Conservation (phyloP, 179 eudicot genomes). For the Patellifolia procumbens region DNA sequence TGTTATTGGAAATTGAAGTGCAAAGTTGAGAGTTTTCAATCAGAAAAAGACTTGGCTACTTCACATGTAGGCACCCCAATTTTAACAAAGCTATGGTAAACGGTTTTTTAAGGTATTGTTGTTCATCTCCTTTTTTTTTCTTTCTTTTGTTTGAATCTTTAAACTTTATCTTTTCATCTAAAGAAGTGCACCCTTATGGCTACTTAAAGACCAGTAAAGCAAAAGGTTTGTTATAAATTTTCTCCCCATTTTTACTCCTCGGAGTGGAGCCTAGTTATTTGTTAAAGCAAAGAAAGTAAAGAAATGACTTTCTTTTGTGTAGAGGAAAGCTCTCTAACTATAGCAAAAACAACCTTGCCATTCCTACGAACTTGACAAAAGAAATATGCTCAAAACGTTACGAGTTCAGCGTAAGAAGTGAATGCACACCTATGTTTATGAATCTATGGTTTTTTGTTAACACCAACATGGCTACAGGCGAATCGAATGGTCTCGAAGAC, state of each 20-base stretch:
- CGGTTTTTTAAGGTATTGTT: not conserved
- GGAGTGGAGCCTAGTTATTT: not conserved
- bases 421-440: too few species aligned
- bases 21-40: not conserved
- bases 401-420: too few species aligned
- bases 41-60: constrained; percentile 5
- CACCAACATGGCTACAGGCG: too few species aligned
- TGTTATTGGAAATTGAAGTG: constrained; percentile 27
- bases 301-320: not conserved
- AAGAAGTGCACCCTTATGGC: constrained; percentile 24
- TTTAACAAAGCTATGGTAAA: not conserved
- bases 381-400: too few species aligned
- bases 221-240: constrained; percentile 16
- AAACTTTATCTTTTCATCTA: constrained; percentile 17
- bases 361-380: too few species aligned
- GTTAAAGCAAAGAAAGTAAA: constrained; percentile 3
- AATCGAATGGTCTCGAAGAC: too few species aligned
- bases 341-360: too few species aligned
- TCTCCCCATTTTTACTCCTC: not conserved
- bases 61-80: not conserved
- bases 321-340: not conserved
- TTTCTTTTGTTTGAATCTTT: too few species aligned
- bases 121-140: not conserved
- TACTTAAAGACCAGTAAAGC: constrained; percentile 9
- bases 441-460: too few species aligned